A percentile compares a stretch with the other conserved stretches of the same genome.
These are phyloP conservation scores for Trametes sp. DNA, from an alignment of 1,284 basidiomycete genomes.

Conservation along the genomic window DNA sequence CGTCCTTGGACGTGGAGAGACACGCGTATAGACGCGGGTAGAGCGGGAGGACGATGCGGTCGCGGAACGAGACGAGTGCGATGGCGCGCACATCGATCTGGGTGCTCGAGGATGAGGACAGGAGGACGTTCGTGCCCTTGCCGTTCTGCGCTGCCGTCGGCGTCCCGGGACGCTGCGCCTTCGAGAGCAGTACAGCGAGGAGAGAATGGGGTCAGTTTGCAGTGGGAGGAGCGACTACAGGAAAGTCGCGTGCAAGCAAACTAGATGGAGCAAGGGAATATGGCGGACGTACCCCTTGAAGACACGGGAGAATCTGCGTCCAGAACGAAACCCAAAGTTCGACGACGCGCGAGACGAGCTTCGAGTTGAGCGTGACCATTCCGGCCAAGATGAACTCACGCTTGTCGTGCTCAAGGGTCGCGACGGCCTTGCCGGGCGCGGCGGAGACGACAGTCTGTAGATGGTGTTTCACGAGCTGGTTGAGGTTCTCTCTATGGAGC, in stretches of 20 bases:
- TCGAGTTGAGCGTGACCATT: conserved; percentile 91
- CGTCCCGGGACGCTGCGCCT: conserved; percentile 58
- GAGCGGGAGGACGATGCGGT: conserved; percentile 77
- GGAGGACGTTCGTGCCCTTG: conserved; percentile 45
- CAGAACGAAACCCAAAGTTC: conserved; percentile 96
- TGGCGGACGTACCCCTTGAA: conserved; percentile 76
- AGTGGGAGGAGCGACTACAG: conserved; percentile 80
- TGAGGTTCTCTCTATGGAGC: conserved; percentile 95
- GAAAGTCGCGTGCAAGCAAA: too few species aligned
- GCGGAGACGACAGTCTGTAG: conserved; percentile 73
- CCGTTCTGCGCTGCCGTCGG: conserved; percentile 61
- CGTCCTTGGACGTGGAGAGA: conserved; percentile 59
- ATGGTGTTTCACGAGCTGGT: conserved; percentile 80
- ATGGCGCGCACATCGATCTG: conserved; percentile 84
- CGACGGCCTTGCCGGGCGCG: conserved; percentile 68
- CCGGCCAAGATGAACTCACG: conserved; percentile 86
- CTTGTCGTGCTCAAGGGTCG: conserved; percentile 80
- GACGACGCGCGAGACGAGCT: conserved; percentile 80
- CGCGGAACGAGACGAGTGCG: conserved; percentile 82
- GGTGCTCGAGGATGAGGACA: conserved; percentile 33
- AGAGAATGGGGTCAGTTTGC: conserved; percentile 75
- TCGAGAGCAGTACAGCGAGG: conserved; percentile 72
- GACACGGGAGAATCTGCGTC: conserved; percentile 89
- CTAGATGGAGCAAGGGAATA: too few species aligned
- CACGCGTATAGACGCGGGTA: conserved; percentile 61